A percentile compares a stretch with the other conserved stretches of the same genome.
These are phyloP conservation scores for Podaxis carcinomalis DNA, from an alignment of 768 basidiomycete species.

Conservation along the genomic window DNA sequence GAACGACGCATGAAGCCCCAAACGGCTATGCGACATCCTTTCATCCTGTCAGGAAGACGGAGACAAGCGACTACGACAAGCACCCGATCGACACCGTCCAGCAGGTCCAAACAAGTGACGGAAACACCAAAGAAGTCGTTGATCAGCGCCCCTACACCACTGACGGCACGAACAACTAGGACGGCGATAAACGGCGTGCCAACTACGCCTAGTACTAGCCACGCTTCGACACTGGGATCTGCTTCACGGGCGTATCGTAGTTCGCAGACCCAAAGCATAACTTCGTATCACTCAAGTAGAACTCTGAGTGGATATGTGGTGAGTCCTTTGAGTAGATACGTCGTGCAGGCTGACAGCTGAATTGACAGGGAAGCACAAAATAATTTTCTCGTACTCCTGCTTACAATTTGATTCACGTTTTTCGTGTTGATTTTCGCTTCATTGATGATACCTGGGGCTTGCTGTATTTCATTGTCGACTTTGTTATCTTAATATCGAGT, in stretches of 20 bases:
- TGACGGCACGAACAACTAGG: slow-evolving; percentile 72
- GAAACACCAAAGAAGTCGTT: slow-evolving; percentile 87
- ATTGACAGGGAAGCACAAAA: slow-evolving; percentile 37
- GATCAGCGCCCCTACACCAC: slow-evolving; percentile 84
- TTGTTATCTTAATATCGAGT: slow-evolving; percentile 23
- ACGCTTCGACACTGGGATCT: slow-evolving; percentile 53
- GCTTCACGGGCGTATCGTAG: slow-evolving; percentile 66
- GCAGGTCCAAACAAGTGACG: slow-evolving; percentile 47
- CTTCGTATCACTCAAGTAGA: slow-evolving; percentile 72
- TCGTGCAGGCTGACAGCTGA: slow-evolving; percentile 11
- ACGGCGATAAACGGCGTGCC: slow-evolving; percentile 47
- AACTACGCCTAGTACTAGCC: slow-evolving; percentile 56
- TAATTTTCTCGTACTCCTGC: slow-evolving; percentile 21
- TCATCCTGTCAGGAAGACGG: slow-evolving; percentile 62
- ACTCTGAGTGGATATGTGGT: slow-evolving; percentile 69
- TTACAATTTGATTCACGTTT: slow-evolving; percentile 10
- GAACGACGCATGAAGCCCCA: slow-evolving; percentile 94
- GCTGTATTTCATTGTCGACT: slow-evolving; percentile 27
- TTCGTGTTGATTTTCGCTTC: slow-evolving; percentile 7
- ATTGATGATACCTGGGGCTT: slow-evolving; percentile 16
- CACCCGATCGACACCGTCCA: slow-evolving; percentile 52
- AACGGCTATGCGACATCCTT: slow-evolving; percentile 87
- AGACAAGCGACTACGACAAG: slow-evolving; percentile 40
- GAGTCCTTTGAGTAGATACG: slow-evolving; percentile 26
- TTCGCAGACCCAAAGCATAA: slow-evolving; percentile 65